phyloP scores from a whole-genome alignment of 164 flowering plant genomes.

The Amborella trichopoda region DNA sequence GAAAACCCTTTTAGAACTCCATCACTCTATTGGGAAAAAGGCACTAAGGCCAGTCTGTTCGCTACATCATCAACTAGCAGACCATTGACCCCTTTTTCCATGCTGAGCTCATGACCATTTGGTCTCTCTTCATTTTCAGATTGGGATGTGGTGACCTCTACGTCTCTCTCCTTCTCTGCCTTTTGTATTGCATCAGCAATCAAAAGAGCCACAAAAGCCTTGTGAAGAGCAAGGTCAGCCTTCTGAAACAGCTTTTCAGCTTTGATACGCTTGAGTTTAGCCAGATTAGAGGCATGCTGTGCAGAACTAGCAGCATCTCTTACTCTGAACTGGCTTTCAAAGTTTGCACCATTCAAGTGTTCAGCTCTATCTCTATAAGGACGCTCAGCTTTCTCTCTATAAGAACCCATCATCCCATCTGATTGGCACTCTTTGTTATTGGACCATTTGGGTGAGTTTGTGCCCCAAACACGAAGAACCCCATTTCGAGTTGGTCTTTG shows the following conservation, averaged over 20 bases:
- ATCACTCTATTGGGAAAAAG: too few relatives aligned
- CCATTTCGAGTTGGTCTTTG: too few relatives aligned
- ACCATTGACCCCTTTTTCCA: too few relatives aligned
- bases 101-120: too few relatives aligned
- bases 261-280: constrained; percentile 70
- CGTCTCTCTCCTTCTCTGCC: constrained; percentile 24
- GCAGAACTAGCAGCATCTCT: constrained; percentile 87
- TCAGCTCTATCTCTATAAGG: constrained; percentile 20
- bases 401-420: too few relatives aligned
- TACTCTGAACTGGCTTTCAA: constrained; percentile 57
- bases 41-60: too few relatives aligned
- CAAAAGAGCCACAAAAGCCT: constrained; percentile 80
- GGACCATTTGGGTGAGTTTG: constrained; percentile 1
- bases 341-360: constrained; percentile 38
- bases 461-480: constrained; percentile 7
- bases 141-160: too few relatives aligned
- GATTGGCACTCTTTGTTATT: constrained; percentile 17
- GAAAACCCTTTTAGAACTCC: too few relatives aligned
- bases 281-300: constrained; percentile 55
- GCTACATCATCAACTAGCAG: too few relatives aligned
- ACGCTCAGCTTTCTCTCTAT: too few relatives aligned
- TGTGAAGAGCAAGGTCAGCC: constrained; percentile 85
- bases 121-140: too few relatives aligned
- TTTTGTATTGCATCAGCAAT: constrained; percentile 74
- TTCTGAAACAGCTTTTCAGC: constrained; percentile 63